Percentiles rank a stretch among this genome's conserved stretches.
phyloP scores from a whole-genome alignment of 495 filamentous ascomycete species.

The Penicillium pulvis region DNA sequence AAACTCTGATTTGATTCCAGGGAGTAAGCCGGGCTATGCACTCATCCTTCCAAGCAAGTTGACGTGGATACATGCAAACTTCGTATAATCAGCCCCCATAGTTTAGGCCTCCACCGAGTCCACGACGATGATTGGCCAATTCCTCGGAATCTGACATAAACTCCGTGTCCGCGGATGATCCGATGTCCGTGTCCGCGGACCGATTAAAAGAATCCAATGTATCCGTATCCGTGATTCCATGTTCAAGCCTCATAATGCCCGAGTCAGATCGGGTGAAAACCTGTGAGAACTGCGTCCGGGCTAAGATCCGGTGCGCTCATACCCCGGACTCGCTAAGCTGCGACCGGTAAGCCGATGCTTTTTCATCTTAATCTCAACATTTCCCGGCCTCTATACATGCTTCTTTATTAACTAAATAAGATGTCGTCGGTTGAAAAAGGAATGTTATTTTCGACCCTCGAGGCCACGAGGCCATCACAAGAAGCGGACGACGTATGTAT shows the following conservation, averaged over 20 bases:
- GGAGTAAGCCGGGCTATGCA: neutral
- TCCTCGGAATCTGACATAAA: neutral
- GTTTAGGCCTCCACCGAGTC: neutral
- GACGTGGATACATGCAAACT: no score
- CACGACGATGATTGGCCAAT: neutral
- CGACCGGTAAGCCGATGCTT: constrained; percentile 16
- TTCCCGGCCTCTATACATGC: neutral
- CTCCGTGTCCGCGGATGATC: constrained; percentile 18
- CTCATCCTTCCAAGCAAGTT: neutral
- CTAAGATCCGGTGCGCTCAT: constrained; percentile 22
- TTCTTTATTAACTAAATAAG: constrained; percentile 1
- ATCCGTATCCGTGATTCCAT: neutral
- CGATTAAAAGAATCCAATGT: neutral
- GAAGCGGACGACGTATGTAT: constrained; percentile 19
- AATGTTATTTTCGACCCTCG: constrained; percentile 24
- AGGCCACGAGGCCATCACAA: constrained; percentile 14
- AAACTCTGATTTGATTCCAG: neutral
- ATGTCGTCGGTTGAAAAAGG: constrained; percentile 23
- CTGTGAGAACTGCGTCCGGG: constrained; percentile 22
- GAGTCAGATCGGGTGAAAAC: constrained; percentile 13
- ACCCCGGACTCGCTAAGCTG: constrained; percentile 12
- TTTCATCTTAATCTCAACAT: neutral
- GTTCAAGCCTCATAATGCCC: neutral
- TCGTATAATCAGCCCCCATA: neutral
- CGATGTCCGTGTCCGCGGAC: constrained; percentile 6